Base-by-base conservation (phyloP, 1,284 basidiomycete species). In the Mycena citricolor region DNA sequence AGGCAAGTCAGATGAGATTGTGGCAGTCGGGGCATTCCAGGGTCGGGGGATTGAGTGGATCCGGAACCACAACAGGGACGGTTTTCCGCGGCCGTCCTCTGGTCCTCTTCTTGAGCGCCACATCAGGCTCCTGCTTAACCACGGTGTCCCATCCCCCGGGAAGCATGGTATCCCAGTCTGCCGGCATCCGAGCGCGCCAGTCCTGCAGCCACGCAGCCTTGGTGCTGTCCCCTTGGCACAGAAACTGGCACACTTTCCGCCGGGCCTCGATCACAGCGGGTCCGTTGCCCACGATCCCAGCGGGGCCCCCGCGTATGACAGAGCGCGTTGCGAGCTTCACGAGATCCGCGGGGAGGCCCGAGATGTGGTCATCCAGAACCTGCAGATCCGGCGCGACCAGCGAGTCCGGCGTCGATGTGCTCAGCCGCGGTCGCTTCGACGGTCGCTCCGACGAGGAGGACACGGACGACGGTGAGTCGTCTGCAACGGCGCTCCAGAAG, bases 271-370 rank as follows among this genome's bases (percentile, higher is more conserved):
- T 22, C 13, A 52, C 47, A 4, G 44, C 51, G 5, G 46, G 21
- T 1, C 36, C 19, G 25, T 52, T 52, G 13, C 51, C 51, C 7
- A 25, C 40, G 3, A 52, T 44, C 21, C 40, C 38, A 20, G 41
- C 38, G 14, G 21, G 47, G 24, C 40, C 38, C 17, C 51, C 51
- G 10, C 35, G 31, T 8, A 52, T 47, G 11, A 52, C 43, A 2
- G 51, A 44, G 36, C 49, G 51, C 21, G 46, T 38, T 16, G 51
- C 51, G 10, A 44, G 47, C 10, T 16, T 10, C 14, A 52, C 32
- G 17, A 52, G 51, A n/a, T 24, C n/a, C 4, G 36, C 32, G 11
- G 51, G 51, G 11, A 52, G 43, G 10, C 16, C 30, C 1, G 43
- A 30, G 20, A 52, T 10, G 29, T 20, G 7, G 38, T 11, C 16